These are phyloP conservation scores for Apostasia shenzhenica DNA, from an alignment of 106 monocot genomes.

Conservation along the genomic window DNA sequence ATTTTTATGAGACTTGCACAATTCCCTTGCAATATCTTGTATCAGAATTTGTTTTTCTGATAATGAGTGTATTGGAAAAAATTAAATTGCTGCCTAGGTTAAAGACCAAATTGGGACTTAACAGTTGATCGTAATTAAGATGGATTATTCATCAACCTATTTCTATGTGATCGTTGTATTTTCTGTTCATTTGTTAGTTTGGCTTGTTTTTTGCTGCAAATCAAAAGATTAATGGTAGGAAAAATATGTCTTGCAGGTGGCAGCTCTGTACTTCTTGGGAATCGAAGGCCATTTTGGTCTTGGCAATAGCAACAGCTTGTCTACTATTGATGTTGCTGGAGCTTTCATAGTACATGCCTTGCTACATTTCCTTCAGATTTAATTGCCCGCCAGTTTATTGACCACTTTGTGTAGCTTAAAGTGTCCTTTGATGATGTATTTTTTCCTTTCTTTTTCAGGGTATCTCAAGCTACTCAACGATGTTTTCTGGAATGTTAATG, in stretches of 20 bases:
- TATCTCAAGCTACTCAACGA: conserved; percentile 68
- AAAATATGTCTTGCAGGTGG: conserved; percentile 33
- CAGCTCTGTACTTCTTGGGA: conserved; percentile 76
- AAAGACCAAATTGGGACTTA: no score
- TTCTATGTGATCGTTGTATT: no score
- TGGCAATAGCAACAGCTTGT: conserved; percentile 89
- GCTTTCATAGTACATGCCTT: conserved; percentile 69
- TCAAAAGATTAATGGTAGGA: no score
- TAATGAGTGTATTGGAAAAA: no score
- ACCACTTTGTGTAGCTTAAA: not conserved
- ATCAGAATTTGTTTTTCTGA: no score
- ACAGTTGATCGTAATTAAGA: no score
- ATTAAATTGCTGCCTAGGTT: no score
- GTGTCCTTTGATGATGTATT: not conserved
- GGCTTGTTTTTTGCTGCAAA: no score
- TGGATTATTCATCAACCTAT: no score
- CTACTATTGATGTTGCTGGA: conserved; percentile 96
- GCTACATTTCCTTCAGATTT: not conserved
- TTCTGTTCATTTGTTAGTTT: no score
- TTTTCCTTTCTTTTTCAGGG: conserved; percentile 45
- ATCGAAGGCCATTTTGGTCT: conserved; percentile 90
- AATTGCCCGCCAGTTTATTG: not conserved
- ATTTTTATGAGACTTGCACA: no score
- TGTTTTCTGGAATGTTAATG: conserved; percentile 83
- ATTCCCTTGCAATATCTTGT: no score